Evolutionary conservation across 768 basidiomycete genomes (phyloP).

Genomic region (Calocybe cyanea): DNA sequence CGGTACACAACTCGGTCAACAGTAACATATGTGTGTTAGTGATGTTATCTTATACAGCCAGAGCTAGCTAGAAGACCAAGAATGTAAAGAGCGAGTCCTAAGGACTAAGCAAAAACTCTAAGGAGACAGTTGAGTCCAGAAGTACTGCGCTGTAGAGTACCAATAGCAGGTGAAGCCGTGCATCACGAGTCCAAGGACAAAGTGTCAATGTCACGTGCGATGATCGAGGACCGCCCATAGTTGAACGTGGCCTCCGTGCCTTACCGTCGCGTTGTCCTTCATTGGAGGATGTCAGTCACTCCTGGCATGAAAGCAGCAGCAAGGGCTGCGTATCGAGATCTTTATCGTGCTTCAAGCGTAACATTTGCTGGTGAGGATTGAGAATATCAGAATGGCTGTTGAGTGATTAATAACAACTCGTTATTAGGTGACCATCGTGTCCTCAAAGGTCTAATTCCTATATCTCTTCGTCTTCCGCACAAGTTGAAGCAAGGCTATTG

Average conservation of each 20-base stretch:
- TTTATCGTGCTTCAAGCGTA: conserved; percentile 60
- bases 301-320: conserved; percentile 57
- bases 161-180: no score
- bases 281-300: conserved; percentile 46
- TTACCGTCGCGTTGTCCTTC: not conserved
- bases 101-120: no score
- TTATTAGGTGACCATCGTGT: conserved; percentile 52
- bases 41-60: no score
- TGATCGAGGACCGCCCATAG: not conserved
- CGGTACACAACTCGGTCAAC: no score
- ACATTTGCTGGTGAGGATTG: conserved; percentile 58
- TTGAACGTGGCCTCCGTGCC: not conserved
- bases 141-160: no score
- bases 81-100: no score
- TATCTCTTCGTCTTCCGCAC: not conserved
- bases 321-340: conserved; percentile 69
- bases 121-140: no score
- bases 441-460: conserved; percentile 39
- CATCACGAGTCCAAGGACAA: no score
- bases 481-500: conserved; percentile 9
- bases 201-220: not conserved
- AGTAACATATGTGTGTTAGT: no score
- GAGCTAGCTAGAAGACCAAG: no score
- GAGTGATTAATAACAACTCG: conserved; percentile 8
- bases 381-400: no score